Percentiles rank a stretch among this genome's conserved stretches.
Evolutionary conservation across 371 early-diverging fungal species (phyloP).

Genomic region (Amoeboaphelidium protococcarum): DNA sequence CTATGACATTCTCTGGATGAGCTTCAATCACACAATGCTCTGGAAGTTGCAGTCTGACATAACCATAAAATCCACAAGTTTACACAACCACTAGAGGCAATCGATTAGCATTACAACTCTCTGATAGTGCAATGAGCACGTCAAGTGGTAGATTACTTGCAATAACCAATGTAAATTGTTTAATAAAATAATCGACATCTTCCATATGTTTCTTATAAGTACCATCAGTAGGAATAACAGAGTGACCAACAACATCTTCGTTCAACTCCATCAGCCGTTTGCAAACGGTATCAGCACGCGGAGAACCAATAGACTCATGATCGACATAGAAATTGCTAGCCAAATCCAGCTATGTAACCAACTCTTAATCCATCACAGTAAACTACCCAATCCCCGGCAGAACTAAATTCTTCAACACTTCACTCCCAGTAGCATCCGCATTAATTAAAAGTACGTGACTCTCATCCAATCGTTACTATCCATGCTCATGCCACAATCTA

Average conservation of each 20-base stretch:
- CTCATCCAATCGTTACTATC: conserved; percentile 58
- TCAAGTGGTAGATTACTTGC: conserved; percentile 29
- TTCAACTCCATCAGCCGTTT: conserved; percentile 57
- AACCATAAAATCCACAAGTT: conserved; percentile 38
- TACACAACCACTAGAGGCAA: conserved; percentile 30
- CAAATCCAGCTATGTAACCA: conserved; percentile 32
- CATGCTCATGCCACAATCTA: conserved; percentile 70
- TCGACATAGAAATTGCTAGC: conserved; percentile 73
- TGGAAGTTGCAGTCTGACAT: conserved; percentile 31
- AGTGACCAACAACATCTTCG: conserved; percentile 40
- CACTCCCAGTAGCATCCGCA: conserved; percentile 52
- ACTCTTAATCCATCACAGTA: conserved; percentile 41
- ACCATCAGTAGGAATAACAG: conserved; percentile 9
- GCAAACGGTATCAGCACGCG: conserved; percentile 29
- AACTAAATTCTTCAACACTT: conserved; percentile 72
- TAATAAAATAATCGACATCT: conserved; percentile 26
- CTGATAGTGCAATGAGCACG: conserved; percentile 23
- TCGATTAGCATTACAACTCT: conserved; percentile 16
- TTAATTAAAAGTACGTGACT: conserved; percentile 55
- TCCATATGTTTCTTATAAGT: conserved; percentile 14
- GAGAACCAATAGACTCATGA: conserved; percentile 23
- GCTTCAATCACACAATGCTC: conserved; percentile 77
- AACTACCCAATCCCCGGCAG: conserved; percentile 76
- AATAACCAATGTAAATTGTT: conserved; percentile 38
- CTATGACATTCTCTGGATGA: conserved; percentile 42